A percentile compares a stretch with the other conserved stretches of the same genome.
phyloP scores from a whole-genome alignment of 257 asterid genomes.

The Penstemon newberryi region DNA sequence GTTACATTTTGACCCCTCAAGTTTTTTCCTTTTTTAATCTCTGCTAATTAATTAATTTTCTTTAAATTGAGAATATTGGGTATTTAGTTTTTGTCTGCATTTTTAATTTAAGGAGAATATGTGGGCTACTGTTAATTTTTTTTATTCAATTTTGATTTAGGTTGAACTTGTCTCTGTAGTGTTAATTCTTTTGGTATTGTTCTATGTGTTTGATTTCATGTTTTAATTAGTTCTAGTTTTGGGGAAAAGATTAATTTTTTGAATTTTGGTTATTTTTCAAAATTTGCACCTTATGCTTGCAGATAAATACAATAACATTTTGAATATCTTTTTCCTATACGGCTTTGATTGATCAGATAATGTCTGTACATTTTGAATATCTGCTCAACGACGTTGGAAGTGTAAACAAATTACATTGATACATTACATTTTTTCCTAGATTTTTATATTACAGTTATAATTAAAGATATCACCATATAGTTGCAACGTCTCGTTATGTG shows the following conservation, averaged over 20 bases:
- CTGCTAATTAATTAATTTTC: background rate
- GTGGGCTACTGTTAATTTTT: conserved; percentile 14
- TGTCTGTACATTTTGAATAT: background rate
- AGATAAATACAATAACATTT: conserved; percentile 2
- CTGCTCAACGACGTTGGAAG: background rate
- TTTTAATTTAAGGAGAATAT: conserved; percentile 2
- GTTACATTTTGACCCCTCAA: conserved; percentile 21
- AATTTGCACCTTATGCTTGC: conserved; percentile 3
- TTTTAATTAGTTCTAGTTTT: background rate
- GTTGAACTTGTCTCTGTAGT: conserved; percentile 14
- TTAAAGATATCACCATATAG: background rate
- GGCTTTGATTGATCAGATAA: conserved; percentile 12
- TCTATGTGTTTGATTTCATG: background rate
- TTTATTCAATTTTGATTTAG: conserved; percentile 24
- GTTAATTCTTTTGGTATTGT: conserved; percentile 12
- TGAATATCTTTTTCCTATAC: background rate
- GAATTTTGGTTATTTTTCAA: conserved; percentile 8
- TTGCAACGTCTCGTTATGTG: background rate
- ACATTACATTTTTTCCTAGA: background rate
- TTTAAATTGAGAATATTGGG: background rate
- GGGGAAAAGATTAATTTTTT: conserved; percentile 1
- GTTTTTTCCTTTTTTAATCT: conserved; percentile 8
- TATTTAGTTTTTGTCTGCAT: conserved; percentile 15
- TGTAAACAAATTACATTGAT: background rate
- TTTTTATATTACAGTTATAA: background rate